Evolutionary conservation across 148 eudicot species (phyloP), one percentile per base, ranked within the genome.

Genomic region (Pouteria glomerata): DNA sequence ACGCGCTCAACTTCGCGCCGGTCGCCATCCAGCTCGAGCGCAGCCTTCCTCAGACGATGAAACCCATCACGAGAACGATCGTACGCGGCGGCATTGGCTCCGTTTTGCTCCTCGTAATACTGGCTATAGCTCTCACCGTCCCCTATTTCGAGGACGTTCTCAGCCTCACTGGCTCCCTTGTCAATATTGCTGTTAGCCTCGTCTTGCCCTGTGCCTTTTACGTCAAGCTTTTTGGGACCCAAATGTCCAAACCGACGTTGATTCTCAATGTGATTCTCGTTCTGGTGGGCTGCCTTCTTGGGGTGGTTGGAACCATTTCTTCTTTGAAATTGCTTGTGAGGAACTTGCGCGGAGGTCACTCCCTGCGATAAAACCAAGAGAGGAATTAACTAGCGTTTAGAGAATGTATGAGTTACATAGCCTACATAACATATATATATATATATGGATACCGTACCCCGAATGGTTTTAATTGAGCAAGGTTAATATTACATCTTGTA

Each of bases 101-200:
- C 8, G 37, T 86, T 24, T 52, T 87, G 47, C 87, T 91, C 10
- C 48, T 87, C 21, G 45, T 57, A 5, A 91, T 91, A 59, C 76
- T 91, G 6, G 67, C 72, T 29, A 74, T 89, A 1, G 90, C 97
- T 47, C 90, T 89, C 27, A 76, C 83, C 0, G 94, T 91, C 42
- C 97, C 97, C 8, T 91, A 89, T 72, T 91, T 91, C 55, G 88
- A 85, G 82, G 59, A 85, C 21, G 84, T 91, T 69, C 85, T 89
- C 19, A 82, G 88, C 79, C 88, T 90, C 47, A 86, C 97, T 0
- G 93, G 97, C 52, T 90, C 93, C n/a, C 79, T 90, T 27, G 88
- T 90, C 26, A 86, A 88, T 63, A 80, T 80, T 42, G 85, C 78
- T 23, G 83, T 90, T 69, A 80, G 86, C 76, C 73, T 88, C 45